These are phyloP conservation scores for Selaginella moellendorffii DNA, from an alignment of 75 land plant genomes.

Conservation along the genomic window DNA sequence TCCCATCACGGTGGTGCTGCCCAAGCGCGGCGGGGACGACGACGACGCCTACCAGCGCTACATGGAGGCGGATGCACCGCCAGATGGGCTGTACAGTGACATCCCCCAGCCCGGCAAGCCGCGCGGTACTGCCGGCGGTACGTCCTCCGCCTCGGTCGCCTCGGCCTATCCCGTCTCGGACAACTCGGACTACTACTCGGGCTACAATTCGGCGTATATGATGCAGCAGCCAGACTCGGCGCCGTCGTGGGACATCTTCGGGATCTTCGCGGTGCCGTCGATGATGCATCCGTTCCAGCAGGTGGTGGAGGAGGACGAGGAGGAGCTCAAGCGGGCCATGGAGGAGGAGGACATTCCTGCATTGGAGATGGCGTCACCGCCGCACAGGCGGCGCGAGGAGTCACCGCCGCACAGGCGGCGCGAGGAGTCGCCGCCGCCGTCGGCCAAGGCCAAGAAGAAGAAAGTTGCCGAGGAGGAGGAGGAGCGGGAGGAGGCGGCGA, in stretches of 20 bases:
- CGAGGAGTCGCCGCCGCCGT: neutral
- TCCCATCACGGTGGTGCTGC: neutral
- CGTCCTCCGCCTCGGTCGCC: neutral
- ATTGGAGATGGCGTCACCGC: neutral
- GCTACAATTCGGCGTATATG: neutral
- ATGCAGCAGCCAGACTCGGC: neutral
- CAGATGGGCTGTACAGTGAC: neutral
- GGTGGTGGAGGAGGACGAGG: neutral
- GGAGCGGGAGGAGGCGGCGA: neutral
- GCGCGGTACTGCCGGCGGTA: neutral
- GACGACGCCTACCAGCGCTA: neutral
- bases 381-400: neutral
- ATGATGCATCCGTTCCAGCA: neutral
- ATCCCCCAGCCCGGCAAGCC: neutral
- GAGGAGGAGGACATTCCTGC: neutral
- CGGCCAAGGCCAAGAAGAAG: no score
- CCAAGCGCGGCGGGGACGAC: neutral
- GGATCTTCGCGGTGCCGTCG: neutral
- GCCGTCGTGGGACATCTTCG: neutral
- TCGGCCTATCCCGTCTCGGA: neutral
- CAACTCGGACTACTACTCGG: neutral
- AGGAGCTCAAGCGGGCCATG: neutral
- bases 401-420: neutral
- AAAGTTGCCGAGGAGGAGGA: neutral
- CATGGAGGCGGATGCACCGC: constrained; percentile 2